Conservation (phyloP, 352 stramenopile genomes). For the Phytophthora idaei region DNA sequence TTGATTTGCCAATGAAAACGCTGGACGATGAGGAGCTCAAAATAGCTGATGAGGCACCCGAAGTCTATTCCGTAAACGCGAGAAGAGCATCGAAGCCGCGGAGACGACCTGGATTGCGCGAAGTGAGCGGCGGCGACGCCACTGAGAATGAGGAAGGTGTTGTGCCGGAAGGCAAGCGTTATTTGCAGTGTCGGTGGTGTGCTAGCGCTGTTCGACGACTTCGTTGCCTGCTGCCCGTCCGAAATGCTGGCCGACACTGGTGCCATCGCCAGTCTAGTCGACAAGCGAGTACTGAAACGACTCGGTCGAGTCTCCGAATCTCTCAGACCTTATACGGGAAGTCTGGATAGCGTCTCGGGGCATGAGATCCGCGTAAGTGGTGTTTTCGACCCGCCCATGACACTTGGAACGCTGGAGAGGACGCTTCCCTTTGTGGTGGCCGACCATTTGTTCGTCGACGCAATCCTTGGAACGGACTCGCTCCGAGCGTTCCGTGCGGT, state of each 20-base stretch:
- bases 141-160: not conserved
- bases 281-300: not conserved
- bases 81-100: not conserved
- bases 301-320: not conserved
- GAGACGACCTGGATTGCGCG: not conserved
- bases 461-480: too few species aligned
- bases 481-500: too few species aligned
- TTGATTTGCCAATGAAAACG: not conserved
- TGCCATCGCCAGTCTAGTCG: not conserved
- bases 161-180: not conserved
- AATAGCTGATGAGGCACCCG: not conserved
- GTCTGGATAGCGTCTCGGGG: too few species aligned
- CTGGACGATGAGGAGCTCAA: too few species aligned
- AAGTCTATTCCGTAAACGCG: not conserved
- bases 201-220: not conserved
- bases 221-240: constrained; percentile 1
- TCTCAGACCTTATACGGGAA: too few species aligned
- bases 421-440: too few species aligned
- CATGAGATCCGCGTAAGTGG: too few species aligned
- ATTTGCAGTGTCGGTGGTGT: not conserved
- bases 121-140: not conserved
- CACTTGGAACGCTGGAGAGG: too few species aligned
- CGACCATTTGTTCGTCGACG: too few species aligned
- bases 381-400: too few species aligned
- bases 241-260: constrained; percentile 1